Evolutionary conservation across 352 stramenopile species (phyloP).

Genomic region (Globisporangium abappressorium): DNA sequence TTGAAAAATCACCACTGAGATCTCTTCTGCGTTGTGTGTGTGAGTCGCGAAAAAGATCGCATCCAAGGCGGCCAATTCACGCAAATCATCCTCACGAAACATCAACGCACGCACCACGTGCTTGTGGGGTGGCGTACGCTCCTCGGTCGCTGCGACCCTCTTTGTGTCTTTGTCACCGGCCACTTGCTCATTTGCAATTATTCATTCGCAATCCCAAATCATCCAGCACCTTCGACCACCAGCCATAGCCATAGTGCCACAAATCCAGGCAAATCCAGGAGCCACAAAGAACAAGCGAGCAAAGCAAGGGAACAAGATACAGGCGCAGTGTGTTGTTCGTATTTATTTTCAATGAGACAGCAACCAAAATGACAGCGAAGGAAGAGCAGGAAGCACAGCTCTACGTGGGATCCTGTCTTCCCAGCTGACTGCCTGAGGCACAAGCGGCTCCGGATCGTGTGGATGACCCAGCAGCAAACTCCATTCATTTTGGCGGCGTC

Average conservation of each 20-base stretch:
- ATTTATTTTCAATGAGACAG: background rate
- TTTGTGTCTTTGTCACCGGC: no score
- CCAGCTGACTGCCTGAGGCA: background rate
- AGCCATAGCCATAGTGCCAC: no score
- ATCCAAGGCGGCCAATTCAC: background rate
- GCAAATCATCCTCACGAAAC: background rate
- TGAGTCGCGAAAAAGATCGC: no score
- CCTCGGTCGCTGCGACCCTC: no score
- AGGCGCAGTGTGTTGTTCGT: background rate
- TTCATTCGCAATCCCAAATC: no score
- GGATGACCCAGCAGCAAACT: background rate
- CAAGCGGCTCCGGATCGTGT: background rate
- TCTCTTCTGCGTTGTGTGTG: no score
- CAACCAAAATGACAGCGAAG: background rate
- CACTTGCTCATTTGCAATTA: no score
- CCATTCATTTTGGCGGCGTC: background rate
- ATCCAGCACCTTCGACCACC: no score
- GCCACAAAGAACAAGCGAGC: background rate
- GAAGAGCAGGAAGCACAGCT: background rate
- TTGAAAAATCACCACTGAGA: no score
- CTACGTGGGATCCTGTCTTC: background rate
- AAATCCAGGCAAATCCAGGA: no score
- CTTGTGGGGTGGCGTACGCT: background rate
- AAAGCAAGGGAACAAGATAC: background rate
- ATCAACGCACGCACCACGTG: no score